Evolutionary conservation across 2,329 filamentous ascomycete genomes (phyloP), one percentile per base, ranked within the genome.

Genomic region (Colletotrichum graminicola): DNA sequence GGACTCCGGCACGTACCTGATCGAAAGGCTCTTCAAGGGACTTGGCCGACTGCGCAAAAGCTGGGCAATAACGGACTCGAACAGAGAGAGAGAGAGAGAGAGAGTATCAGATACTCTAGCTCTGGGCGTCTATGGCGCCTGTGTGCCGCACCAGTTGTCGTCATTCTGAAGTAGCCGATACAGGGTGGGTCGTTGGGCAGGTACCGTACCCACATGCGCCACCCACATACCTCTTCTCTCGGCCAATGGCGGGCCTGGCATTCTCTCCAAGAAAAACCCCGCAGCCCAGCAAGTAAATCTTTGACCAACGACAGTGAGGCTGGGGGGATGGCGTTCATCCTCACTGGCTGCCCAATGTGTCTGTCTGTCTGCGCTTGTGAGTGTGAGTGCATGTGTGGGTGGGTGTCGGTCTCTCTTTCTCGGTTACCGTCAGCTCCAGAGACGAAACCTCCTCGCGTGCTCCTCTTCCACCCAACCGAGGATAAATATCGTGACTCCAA

Each of bases 231-330:
- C 41, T 51, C 36, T 23, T 52, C 41, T 18, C 21, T 36, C 23
- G 39, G 39, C 69, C 45, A 72, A 72, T 72, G 59, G 47, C 45
- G 23, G 41, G 23, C 26, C 47, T 71, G 32, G 12, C 39, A 71
- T 72, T 72, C 66, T 72, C 66, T 72, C 69, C 69, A 72, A 71
- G 66, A 65, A 55, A 66, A 67, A 72, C 69, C 69, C 69, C 69
- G 66, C 69, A 72, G 66, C 66, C 43, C 64, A 71, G 64, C 65
- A 68, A 39, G 61, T 55, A 72, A 72, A 72, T 72, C 66, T 70
- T 65, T 71, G 66, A 69, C 66, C 69, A 72, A 72, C 64, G 51
- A 26, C 68, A 71, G 52, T 51, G 64, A 71, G 64, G 66, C 66
- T 69, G 66, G 68, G 68, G 67, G 41, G 18, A 18, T 41, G 51